Base-by-base conservation (phyloP, 2,329 filamentous ascomycete genomes). In the Taxawa tesnikishii region DNA sequence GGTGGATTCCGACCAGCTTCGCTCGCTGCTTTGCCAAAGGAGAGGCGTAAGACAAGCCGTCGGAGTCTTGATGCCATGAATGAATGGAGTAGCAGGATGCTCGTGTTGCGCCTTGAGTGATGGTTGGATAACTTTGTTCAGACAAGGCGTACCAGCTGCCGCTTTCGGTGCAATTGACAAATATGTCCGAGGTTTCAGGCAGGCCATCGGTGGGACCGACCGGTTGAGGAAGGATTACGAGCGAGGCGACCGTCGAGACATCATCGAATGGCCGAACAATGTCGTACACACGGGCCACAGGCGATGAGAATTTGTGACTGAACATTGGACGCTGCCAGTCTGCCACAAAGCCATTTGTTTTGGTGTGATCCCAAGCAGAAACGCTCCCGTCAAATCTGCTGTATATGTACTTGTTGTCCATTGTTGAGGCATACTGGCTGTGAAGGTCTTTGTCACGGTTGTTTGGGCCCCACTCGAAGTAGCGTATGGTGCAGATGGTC, bases 61-160 rank as follows among this genome's bases (percentile, higher is more conserved):
- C 63, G 8, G 19, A n/a, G n/a, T 23, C 19, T 8, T 8, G 19
- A n/a, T 23, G n/a, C 19, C 19, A 23, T 8, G 19, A 23, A 23
- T 23, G 8, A 23, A n/a, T n/a, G 33, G 63, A 62, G 41, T 75
- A 74, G 47, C 67, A 74, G 32, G 65, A 56, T 6, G 75, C 74
- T 40, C 62, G 58, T 15, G 65, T 60, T 4, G 74, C 75, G 25
- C 68, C 77, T 32, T 83, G 73, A 14, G 87, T 79, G 16, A 94
- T 83, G 7, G 88, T 68, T 3, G 90, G 90, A 46, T 94, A 96
- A 6, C 75, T 75, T 25, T 67, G 69, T 36, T 92, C 88, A 1
- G 88, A 94, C 58, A 96, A 70, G 18, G 87, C 90, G 54, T 88
- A 98, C 85, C 88, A 96, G 38, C 82, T 81, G 17, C 87, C 88